Percentiles rank a stretch among this genome's conserved stretches.
Conservation (phyloP, 257 asterid genomes). For the Penstemon barbatus region DNA sequence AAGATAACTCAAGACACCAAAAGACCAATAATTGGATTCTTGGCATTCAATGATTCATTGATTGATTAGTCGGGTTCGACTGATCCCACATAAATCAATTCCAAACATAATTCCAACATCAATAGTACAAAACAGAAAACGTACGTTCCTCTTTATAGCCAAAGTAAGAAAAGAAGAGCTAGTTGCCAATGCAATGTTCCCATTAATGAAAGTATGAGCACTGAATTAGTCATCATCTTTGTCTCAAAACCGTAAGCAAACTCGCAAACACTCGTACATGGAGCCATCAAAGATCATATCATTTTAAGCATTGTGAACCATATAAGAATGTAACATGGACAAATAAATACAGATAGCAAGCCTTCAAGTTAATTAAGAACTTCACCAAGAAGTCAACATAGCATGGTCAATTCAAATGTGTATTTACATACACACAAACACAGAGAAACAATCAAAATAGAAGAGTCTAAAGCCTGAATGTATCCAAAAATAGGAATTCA, state of each 20-base stretch:
- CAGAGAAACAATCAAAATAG: neutral
- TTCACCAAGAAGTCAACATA: no score
- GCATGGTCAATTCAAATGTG: neutral
- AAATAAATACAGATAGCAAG: no score
- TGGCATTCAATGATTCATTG: neutral
- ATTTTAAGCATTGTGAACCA: neutral
- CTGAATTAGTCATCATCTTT: neutral
- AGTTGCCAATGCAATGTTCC: no score
- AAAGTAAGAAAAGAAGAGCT: neutral
- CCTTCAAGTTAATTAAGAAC: no score
- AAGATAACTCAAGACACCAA: neutral
- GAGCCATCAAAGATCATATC: conserved; percentile 4
- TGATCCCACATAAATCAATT: neutral
- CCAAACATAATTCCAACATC: neutral
- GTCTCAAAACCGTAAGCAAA: neutral
- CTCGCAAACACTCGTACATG: neutral
- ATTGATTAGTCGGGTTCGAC: neutral
- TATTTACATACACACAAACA: neutral
- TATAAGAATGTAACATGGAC: no score
- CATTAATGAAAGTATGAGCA: neutral
- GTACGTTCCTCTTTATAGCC: neutral
- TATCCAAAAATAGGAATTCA: no score
- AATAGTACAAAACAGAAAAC: neutral
- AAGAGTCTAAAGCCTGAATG: no score
- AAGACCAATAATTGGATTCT: no score